Conservation (phyloP, 345 rosid species). For the Mallotus nudiflorus region DNA sequence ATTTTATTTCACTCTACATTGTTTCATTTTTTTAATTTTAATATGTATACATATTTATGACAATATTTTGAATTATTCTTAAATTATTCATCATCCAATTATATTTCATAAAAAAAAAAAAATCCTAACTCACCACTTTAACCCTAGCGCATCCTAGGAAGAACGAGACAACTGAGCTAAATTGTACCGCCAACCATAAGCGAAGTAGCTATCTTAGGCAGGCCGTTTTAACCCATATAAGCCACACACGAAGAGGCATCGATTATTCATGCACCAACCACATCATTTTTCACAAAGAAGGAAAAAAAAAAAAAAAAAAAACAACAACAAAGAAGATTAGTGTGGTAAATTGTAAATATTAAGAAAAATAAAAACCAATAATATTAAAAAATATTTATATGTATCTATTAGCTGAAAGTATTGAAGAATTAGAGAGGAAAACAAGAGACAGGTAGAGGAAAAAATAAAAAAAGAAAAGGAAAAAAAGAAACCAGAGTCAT, state of each 20-base stretch:
- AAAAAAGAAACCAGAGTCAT: slow-evolving; percentile 49
- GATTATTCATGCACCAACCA: slow-evolving; percentile 1
- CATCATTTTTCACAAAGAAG: no score
- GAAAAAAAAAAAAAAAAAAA: no score
- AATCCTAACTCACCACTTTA: not conserved
- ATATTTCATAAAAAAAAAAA: no score
- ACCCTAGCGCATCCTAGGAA: not conserved
- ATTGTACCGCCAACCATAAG: not conserved
- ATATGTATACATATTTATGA: no score
- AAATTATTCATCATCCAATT: no score
- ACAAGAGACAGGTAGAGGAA: no score
- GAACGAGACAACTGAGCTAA: not conserved
- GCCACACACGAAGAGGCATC: not conserved
- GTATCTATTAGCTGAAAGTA: slow-evolving; percentile 9
- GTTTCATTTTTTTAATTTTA: no score
- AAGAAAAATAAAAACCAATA: not conserved
- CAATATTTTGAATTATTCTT: no score
- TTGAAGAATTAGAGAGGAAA: slow-evolving; percentile 15
- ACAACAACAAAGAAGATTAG: not conserved
- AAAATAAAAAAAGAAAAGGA: no score
- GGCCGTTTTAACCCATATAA: not conserved
- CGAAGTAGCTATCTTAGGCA: not conserved
- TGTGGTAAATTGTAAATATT: not conserved
- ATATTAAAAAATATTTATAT: not conserved
- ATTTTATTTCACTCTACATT: no score